Evolutionary conservation across 1,139 yeast species (phyloP).

Genomic region (Yamadazyma atmosphaerica): DNA sequence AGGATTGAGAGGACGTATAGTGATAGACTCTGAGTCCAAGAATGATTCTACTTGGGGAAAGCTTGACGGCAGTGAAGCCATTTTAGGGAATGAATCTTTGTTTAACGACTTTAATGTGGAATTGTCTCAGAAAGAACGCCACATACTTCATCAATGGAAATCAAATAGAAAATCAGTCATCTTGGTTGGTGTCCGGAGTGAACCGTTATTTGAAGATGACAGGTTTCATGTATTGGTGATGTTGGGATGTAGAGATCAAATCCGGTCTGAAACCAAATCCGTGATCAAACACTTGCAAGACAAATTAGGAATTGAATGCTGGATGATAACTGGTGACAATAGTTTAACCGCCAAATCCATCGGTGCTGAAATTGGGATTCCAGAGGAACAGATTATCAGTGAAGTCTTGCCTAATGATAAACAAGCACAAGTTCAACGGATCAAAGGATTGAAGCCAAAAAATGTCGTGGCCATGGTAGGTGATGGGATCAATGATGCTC

Average conservation of each 20-base stretch:
- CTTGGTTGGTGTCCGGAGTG: conserved; percentile 47
- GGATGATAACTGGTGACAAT: conserved; percentile 79
- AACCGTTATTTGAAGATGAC: conserved; percentile 24
- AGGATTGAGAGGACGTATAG: conserved; percentile 51
- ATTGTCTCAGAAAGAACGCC: conserved; percentile 23
- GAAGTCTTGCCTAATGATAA: conserved; percentile 76
- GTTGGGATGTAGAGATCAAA: conserved; percentile 63
- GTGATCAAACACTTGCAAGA: conserved; percentile 50
- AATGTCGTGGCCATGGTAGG: conserved; percentile 60
- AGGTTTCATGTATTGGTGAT: conserved; percentile 42
- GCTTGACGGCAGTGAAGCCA: conserved; percentile 36
- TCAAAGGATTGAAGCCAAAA: conserved; percentile 40
- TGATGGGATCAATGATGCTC: conserved; percentile 66
- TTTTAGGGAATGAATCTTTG: conserved; percentile 67
- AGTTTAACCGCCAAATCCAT: conserved; percentile 65
- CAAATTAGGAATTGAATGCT: conserved; percentile 51
- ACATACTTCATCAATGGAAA: conserved; percentile 55
- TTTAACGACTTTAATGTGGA: conserved; percentile 44
- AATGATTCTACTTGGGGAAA: conserved; percentile 27
- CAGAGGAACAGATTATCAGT: conserved; percentile 55
- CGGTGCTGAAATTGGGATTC: conserved; percentile 63
- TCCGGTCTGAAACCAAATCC: conserved; percentile 59
- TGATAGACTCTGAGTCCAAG: conserved; percentile 25
- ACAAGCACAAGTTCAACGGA: conserved; percentile 55
- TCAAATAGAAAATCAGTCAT: conserved; percentile 62